A percentile compares a stretch with the other conserved stretches of the same genome.
phyloP scores from a whole-genome alignment of 768 basidiomycete species.

The Calvatia gigantea region DNA sequence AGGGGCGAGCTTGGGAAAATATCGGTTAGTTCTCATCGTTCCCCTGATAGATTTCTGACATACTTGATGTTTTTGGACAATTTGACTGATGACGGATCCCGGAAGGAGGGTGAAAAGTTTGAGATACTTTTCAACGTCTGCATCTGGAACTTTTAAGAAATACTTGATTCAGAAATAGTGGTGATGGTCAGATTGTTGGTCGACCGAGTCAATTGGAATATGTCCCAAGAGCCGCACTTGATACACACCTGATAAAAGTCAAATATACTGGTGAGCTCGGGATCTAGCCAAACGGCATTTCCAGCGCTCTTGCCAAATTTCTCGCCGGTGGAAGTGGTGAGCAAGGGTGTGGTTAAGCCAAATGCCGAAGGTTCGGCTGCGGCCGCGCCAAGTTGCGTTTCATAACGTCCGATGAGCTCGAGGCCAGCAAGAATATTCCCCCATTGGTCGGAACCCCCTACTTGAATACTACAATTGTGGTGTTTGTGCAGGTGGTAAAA shows the following conservation, averaged over 20 bases:
- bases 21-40: background rate
- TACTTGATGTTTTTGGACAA: conserved; percentile 62
- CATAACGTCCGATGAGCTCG: conserved; percentile 72
- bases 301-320: conserved; percentile 98
- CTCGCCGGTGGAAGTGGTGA: conserved; percentile 85
- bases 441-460: conserved; percentile 98
- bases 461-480: conserved; percentile 75
- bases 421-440: conserved; percentile 95
- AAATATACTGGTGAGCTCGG: conserved; percentile 73
- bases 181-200: background rate
- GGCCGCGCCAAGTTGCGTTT: conserved; percentile 3
- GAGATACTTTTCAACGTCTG: conserved; percentile 76
- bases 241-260: conserved; percentile 87
- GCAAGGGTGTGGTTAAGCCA: conserved; percentile 90
- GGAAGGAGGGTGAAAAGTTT: conserved; percentile 80
- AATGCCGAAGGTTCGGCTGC: conserved; percentile 34
- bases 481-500: conserved; percentile 72
- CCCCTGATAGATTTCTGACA: background rate
- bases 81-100: conserved; percentile 47
- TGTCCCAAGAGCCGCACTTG: background rate
- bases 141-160: conserved; percentile 79
- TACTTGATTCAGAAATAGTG: conserved; percentile 53
- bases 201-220: no score
- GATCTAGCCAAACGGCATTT: conserved; percentile 91
- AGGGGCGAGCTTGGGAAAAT: conserved; percentile 29